These are phyloP conservation scores for Fusarium domesticum DNA, from an alignment of 2,329 filamentous ascomycete species.

Conservation along the genomic window DNA sequence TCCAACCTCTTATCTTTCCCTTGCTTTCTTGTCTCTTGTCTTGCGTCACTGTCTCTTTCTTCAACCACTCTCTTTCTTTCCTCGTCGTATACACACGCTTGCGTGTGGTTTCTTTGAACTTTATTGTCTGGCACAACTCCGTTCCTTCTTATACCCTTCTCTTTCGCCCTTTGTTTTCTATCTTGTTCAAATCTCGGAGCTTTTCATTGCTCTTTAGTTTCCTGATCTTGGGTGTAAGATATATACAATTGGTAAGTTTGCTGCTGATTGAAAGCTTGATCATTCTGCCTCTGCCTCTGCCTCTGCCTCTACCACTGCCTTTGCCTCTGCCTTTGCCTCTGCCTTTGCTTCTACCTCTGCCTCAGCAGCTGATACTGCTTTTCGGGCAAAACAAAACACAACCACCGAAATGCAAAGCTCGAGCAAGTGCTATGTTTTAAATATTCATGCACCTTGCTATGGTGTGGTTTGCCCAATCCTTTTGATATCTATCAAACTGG, in stretches of 20 bases:
- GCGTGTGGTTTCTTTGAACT: conserved; percentile 21
- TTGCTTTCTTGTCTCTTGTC: conserved; percentile 8
- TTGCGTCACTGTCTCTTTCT: conserved; percentile 1
- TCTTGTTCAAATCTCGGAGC: conserved; percentile 15
- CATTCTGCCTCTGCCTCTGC: too few species aligned
- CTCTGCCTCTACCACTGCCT: too few species aligned
- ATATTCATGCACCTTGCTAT: too few species aligned
- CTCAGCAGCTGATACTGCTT: too few species aligned
- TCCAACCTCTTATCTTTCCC: conserved; percentile 7
- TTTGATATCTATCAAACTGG: neutral
- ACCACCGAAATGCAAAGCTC: too few species aligned
- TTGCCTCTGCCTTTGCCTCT: conserved; percentile 5
- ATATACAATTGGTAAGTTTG: too few species aligned
- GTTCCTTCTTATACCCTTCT: conserved; percentile 5
- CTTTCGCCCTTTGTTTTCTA: conserved; percentile 8
- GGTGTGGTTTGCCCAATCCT: neutral
- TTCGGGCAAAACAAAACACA: too few species aligned
- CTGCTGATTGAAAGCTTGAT: too few species aligned
- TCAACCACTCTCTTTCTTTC: conserved; percentile 1
- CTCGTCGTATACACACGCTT: conserved; percentile 17
- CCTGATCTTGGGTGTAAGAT: too few species aligned
- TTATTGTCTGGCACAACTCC: conserved; percentile 20
- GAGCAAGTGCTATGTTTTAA: too few species aligned
- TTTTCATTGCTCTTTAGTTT: too few species aligned
- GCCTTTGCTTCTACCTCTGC: conserved; percentile 12